phyloP scores from a whole-genome alignment of 768 basidiomycete genomes.

The Dictyophora rubrovolvata region DNA sequence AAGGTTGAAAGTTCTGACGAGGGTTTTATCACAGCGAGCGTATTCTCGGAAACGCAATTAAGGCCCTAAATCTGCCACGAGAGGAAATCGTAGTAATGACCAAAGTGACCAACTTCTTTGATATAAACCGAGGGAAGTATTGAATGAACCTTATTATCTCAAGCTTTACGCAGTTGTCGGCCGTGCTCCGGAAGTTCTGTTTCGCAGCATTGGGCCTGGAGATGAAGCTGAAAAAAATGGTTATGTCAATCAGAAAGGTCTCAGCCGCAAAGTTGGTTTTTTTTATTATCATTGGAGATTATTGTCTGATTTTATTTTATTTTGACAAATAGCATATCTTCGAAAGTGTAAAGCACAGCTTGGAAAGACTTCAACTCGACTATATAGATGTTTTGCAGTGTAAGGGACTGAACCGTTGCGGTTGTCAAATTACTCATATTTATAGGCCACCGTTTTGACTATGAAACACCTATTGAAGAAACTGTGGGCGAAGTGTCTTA shows the following conservation, averaged over 20 bases:
- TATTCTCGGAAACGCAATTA: slow-evolving; percentile 37
- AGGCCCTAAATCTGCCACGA: slow-evolving; percentile 30
- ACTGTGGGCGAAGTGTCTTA: background rate
- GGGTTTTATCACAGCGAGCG: slow-evolving; percentile 19
- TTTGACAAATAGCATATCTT: slow-evolving; percentile 54
- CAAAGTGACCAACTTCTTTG: slow-evolving; percentile 28
- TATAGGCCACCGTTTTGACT: slow-evolving; percentile 1
- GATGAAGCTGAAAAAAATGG: slow-evolving; percentile 25
- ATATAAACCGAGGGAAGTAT: background rate
- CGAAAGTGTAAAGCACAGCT: slow-evolving; percentile 47
- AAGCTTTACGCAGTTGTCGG: slow-evolving; percentile 1
- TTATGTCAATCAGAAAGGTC: slow-evolving; percentile 38
- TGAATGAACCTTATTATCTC: background rate
- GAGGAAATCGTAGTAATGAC: slow-evolving; percentile 37
- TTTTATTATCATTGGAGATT: background rate
- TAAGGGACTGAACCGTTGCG: slow-evolving; percentile 13
- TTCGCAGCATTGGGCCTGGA: background rate
- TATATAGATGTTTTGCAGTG: slow-evolving; percentile 72
- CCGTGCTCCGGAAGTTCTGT: background rate
- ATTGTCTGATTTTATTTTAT: background rate
- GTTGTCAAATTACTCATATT: background rate
- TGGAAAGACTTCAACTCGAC: slow-evolving; percentile 62
- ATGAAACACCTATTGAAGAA: slow-evolving; percentile 10
- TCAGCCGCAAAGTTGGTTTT: slow-evolving; percentile 31
- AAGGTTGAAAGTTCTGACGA: background rate